phyloP scores from a whole-genome alignment of 371 early-diverging fungal genomes.

The Blyttiomyces sp. region DNA sequence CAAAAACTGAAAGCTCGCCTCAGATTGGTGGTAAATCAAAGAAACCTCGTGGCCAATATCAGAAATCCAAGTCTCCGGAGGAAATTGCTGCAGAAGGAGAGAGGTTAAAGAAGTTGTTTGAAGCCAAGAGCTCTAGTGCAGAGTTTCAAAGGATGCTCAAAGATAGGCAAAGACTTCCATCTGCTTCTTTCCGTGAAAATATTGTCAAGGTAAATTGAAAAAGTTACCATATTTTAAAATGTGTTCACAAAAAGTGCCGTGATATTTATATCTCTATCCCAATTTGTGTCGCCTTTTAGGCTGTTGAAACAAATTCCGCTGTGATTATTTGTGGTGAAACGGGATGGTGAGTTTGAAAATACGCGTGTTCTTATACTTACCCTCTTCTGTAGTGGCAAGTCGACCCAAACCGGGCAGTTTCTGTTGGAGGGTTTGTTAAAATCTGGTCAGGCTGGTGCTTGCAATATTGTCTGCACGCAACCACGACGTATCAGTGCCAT shows the following conservation, averaged over 20 bases:
- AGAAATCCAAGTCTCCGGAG: slow-evolving; percentile 16
- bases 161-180: slow-evolving; percentile 62
- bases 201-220: slow-evolving; percentile 58
- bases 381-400: slow-evolving; percentile 30
- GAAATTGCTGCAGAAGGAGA: slow-evolving; percentile 26
- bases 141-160: slow-evolving; percentile 53
- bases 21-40: too few species aligned
- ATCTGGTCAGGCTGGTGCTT: slow-evolving; percentile 10
- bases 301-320: slow-evolving; percentile 18
- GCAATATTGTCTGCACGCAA: slow-evolving; percentile 44
- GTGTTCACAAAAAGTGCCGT: too few species aligned
- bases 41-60: slow-evolving; percentile 1
- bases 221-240: too few species aligned
- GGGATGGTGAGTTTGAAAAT: slow-evolving; percentile 47
- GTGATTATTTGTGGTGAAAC: slow-evolving; percentile 54
- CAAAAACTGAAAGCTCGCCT: background rate
- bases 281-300: background rate
- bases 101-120: slow-evolving; percentile 1
- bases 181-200: slow-evolving; percentile 53
- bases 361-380: background rate
- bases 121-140: slow-evolving; percentile 30
- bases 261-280: background rate
- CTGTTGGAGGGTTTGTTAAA: slow-evolving; percentile 37
- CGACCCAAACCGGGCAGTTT: slow-evolving; percentile 51
- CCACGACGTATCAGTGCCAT: slow-evolving; percentile 52